These are phyloP conservation scores for Rhizopus stolonifer DNA, from an alignment of 371 early-diverging fungal genomes.

Conservation along the genomic window DNA sequence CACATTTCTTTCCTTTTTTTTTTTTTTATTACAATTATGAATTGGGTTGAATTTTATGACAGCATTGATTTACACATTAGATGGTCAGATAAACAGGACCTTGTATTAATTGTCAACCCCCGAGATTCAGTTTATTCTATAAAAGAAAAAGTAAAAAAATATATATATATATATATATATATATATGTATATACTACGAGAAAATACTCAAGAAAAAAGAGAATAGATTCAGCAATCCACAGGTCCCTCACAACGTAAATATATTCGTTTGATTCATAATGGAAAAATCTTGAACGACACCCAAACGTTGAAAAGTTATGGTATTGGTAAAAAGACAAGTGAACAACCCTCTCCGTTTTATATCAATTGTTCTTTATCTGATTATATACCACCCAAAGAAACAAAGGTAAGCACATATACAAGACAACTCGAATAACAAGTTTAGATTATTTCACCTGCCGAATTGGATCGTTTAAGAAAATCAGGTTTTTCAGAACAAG, in stretches of 20 bases:
- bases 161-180: too few relatives aligned
- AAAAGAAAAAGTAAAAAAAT: constrained; percentile 49
- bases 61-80: constrained; percentile 43
- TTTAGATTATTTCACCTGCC: constrained; percentile 41
- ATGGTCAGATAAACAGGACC: constrained; percentile 46
- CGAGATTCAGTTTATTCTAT: constrained; percentile 40
- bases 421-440: constrained; percentile 20
- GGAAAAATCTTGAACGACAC: constrained; percentile 50
- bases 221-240: constrained; percentile 24
- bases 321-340: constrained; percentile 36
- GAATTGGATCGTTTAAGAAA: constrained; percentile 74
- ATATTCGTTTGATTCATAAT: constrained; percentile 57
- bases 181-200: too few relatives aligned
- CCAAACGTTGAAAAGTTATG: constrained; percentile 28
- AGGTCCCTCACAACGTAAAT: constrained; percentile 32
- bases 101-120: constrained; percentile 34
- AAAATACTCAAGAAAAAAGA: not conserved
- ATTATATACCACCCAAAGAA: constrained; percentile 31
- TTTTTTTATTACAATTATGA: constrained; percentile 9
- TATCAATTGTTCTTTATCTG: constrained; percentile 50
- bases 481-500: constrained; percentile 69
- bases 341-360: constrained; percentile 38
- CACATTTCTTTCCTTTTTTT: too few relatives aligned
- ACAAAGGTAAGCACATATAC: constrained; percentile 15
- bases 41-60: constrained; percentile 33